Conservation (phyloP, 352 stramenopile species). For the Globisporangium nagaii region DNA sequence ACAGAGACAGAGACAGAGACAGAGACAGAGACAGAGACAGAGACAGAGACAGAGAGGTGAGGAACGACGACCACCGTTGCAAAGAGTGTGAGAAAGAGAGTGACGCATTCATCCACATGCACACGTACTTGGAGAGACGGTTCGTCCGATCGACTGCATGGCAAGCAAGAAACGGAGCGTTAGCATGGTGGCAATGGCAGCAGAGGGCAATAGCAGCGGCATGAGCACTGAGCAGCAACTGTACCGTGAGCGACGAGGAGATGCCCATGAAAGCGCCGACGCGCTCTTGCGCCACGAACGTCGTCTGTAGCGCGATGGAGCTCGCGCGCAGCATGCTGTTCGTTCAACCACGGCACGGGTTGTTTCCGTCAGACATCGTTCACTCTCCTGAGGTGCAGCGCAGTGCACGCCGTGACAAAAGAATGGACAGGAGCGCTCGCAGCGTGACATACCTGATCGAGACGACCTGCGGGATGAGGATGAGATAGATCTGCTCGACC, state of each 20-base stretch:
- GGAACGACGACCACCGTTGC: too few species aligned
- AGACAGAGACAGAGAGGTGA: neutral
- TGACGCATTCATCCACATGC: too few species aligned
- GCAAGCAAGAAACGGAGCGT: neutral
- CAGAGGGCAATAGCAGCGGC: neutral
- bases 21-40: too few species aligned
- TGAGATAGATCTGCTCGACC: constrained; percentile 44
- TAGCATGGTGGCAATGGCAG: neutral
- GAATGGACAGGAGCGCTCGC: neutral
- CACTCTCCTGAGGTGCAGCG: too few species aligned
- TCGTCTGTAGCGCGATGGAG: constrained; percentile 68
- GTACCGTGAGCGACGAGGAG: constrained; percentile 71
- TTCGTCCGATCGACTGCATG: constrained; percentile 66
- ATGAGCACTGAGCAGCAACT: neutral
- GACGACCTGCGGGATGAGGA: constrained; percentile 63
- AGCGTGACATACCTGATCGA: constrained; percentile 40
- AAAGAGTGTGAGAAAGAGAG: neutral
- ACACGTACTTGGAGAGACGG: constrained; percentile 67
- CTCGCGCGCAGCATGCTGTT: constrained; percentile 73
- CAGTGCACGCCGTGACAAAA: neutral
- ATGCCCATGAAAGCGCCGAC: constrained; percentile 77
- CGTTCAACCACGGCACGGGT: too few species aligned
- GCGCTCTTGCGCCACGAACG: constrained; percentile 59
- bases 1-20: neutral
- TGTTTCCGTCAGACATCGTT: too few species aligned